phyloP scores from a whole-genome alignment of 495 filamentous ascomycete genomes.

The Aspergillus nidulans region DNA sequence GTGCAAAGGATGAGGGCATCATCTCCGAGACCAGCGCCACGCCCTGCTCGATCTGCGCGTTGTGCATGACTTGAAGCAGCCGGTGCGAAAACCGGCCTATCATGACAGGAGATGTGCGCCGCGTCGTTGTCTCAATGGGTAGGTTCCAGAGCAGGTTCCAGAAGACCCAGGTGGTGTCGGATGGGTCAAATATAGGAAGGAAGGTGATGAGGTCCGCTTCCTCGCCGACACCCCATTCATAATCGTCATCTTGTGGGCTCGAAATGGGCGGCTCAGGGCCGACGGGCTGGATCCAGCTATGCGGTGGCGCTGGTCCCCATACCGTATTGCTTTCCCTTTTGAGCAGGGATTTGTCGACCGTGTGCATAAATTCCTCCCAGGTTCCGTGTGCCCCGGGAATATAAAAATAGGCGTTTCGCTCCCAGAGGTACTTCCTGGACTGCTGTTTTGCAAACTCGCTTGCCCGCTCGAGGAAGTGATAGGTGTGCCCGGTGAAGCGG shows the following conservation, averaged over 20 bases:
- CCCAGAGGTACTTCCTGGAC: slow-evolving; percentile 65
- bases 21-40: slow-evolving; percentile 62
- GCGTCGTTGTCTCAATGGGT: slow-evolving; percentile 44
- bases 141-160: slow-evolving; percentile 55
- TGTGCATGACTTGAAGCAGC: slow-evolving; percentile 63
- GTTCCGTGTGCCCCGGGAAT: slow-evolving; percentile 58
- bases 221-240: slow-evolving; percentile 67
- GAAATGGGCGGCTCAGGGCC: slow-evolving; percentile 56
- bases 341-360: slow-evolving; percentile 41
- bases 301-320: slow-evolving; percentile 56
- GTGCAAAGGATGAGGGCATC: slow-evolving; percentile 56
- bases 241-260: slow-evolving; percentile 53
- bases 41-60: slow-evolving; percentile 55
- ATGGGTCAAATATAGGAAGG: slow-evolving; percentile 62
- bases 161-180: slow-evolving; percentile 55
- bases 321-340: slow-evolving; percentile 35
- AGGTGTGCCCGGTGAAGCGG: slow-evolving; percentile 62
- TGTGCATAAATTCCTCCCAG: slow-evolving; percentile 49
- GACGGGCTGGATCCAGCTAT: slow-evolving; percentile 46
- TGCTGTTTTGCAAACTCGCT: slow-evolving; percentile 54
- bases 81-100: slow-evolving; percentile 54
- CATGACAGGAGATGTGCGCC: slow-evolving; percentile 60
- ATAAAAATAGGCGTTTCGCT: slow-evolving; percentile 66
- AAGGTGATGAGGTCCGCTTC: slow-evolving; percentile 70
- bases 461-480: slow-evolving; percentile 60